phyloP scores from a whole-genome alignment of 2,329 filamentous ascomycete species.

The Zalaria obscura region DNA sequence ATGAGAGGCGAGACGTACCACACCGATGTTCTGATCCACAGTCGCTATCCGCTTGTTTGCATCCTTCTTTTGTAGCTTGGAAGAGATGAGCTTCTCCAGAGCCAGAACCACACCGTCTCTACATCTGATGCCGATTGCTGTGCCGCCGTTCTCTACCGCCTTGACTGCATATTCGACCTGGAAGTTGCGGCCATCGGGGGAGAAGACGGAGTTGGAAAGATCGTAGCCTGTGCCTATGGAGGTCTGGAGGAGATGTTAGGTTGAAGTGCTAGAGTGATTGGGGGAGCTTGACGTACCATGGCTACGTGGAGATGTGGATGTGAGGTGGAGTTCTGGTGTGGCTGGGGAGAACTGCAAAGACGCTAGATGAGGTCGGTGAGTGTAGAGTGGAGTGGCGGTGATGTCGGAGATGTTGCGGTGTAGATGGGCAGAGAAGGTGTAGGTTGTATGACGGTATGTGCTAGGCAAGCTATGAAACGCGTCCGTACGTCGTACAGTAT shows the following conservation, averaged over 20 bases:
- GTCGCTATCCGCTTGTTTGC: slow-evolving; percentile 97
- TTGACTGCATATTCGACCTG: slow-evolving; percentile 97
- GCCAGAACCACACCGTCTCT: slow-evolving; percentile 95
- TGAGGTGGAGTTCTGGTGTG: not conserved
- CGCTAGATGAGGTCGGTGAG: too few species aligned
- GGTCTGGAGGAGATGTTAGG: slow-evolving; percentile 88
- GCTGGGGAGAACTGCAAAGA: too few species aligned
- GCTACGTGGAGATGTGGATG: slow-evolving; percentile 3
- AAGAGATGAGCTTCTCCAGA: slow-evolving; percentile 89
- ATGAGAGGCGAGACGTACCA: slow-evolving; percentile 44
- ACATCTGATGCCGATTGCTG: slow-evolving; percentile 88
- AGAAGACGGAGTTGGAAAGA: slow-evolving; percentile 99
- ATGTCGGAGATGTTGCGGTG: too few species aligned
- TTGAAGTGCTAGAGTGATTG: slow-evolving; percentile 98
- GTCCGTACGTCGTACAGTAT: too few species aligned
- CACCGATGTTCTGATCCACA: slow-evolving; percentile 83
- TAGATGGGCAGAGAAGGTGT: too few species aligned
- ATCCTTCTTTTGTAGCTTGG: slow-evolving; percentile 86
- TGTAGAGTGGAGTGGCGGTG: too few species aligned
- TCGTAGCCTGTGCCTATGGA: slow-evolving; percentile 99
- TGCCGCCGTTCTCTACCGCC: slow-evolving; percentile 95
- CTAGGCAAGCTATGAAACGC: too few species aligned
- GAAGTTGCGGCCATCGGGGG: slow-evolving; percentile 96
- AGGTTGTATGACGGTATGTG: too few species aligned
- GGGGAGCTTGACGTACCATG: slow-evolving; percentile 5